Evolutionary conservation across 179 eudicot species (phyloP), one percentile per base, ranked within the genome.

Genomic region (Gypsophila paniculata): DNA sequence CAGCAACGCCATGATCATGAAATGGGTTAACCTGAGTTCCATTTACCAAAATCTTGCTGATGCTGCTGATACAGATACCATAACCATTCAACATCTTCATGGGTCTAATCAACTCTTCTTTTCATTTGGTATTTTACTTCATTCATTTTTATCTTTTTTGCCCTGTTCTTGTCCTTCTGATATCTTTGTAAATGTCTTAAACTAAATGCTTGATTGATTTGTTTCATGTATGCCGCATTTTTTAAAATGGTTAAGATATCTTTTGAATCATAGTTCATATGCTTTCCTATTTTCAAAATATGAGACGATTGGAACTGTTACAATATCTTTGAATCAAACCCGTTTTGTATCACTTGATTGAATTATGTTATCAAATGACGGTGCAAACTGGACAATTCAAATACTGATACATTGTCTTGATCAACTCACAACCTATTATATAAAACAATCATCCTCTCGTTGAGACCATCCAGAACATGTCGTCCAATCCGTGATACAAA

Each of bases 1-100:
- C 58, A n/a, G 7, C 2, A 61, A 44, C 9, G 55, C 44, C 2
- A 3, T 71, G 13, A 58, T 59, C 57, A 18, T 25, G 3, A 60
- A 59, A 13, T 44, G 22, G 57, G 46, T 71, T 60, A 13, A 60
- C 46, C 46, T 71, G 74, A 60, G 26, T 44, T 18, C 5, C 26
- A 59, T 71, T 25, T 46, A 5, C 6, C n/a, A 44, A 22, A 60
- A 44, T 42, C 74, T 71, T 60, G 68, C 9, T 60, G 44, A 26
- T 60, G 67, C 21, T 60, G 26, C 25, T 71, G 67, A 60, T 60
- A 3, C 44, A 19, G 74, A 61, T 61, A 44, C 26, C 18, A 29
- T 71, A n/a, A 44, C 39, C 26, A 26, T 71, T 71, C 51, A 26
- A 26, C 66, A 26, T 46, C 26, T 71, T 46, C 18, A 61, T 46